Base-by-base conservation (phyloP, 495 filamentous ascomycete genomes). In the Hyaloscypha bicolor region DNA sequence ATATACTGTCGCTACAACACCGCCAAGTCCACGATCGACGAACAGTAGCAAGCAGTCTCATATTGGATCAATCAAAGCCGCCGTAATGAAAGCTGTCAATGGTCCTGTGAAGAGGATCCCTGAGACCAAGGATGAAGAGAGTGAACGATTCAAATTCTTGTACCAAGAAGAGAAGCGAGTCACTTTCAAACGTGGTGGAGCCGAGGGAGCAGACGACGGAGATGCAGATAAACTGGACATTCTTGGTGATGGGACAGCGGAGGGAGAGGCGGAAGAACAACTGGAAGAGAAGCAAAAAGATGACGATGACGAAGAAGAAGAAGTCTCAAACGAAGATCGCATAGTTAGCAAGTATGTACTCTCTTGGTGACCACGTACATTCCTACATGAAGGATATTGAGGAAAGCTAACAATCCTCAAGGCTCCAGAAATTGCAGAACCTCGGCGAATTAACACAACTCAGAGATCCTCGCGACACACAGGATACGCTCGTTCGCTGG, bases 401-500 rank as follows among this genome's bases (percentile, higher is more conserved):
- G 1, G 42, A 48, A 48, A 16, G 11, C 53, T 56, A 14, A 56
- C 53, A 0, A 12, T 29, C 3, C 9, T 39, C 19, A 19, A 60
- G 58, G 21, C 58, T 60, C 31, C 30, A 60, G 22, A 11, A 35
- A 22, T 12, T 60, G 16, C 58, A 30, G 30, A 60, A 42, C 58
- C 58, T 60, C 32, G 3, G 5, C 2, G 31, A 60, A 42, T 60
- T 60, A n/a, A 60, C 31, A 37, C 58, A 60, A 25, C 31, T 60
- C 33, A 30, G 22, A 35, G n/a, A 11, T 35, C 12, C 58, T 22
- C 19, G 33, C 33, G 19, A 22, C 5, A 16, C 25, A 25, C 19
- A 60, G 11, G 25, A 48, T 12, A n/a, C n/a, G 16, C 9, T 33
- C 5, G 4, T 25, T 16, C 62, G 63, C 19, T 69, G 67, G 67